Conservation (phyloP, 495 filamentous ascomycete species). For the Tuber borchii region DNA sequence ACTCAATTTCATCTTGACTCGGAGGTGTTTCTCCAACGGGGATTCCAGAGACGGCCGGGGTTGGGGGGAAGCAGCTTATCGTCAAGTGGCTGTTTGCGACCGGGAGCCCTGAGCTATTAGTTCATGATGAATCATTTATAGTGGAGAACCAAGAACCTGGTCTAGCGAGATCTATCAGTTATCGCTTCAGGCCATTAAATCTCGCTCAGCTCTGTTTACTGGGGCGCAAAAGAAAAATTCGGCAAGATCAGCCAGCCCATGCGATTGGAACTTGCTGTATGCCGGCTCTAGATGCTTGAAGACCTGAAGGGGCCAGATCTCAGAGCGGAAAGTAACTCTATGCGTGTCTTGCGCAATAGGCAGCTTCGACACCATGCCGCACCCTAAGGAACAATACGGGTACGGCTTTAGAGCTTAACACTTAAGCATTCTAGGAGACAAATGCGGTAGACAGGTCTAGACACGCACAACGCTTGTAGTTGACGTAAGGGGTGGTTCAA, state of each 20-base stretch:
- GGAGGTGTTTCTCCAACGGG: not conserved
- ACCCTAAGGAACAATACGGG: not conserved
- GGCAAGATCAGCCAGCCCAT: not conserved
- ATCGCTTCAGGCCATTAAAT: not conserved
- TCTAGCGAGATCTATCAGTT: not conserved
- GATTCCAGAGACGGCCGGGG: not conserved
- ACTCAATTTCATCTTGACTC: not conserved
- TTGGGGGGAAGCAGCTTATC: not conserved
- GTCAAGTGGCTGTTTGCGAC: not conserved
- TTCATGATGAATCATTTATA: not conserved
- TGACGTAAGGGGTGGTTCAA: not conserved
- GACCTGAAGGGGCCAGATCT: not conserved
- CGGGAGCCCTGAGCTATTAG: not conserved
- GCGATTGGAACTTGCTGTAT: not conserved
- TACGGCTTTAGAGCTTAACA: not conserved
- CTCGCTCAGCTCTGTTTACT: not conserved
- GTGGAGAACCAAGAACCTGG: not conserved
- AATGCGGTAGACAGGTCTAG: not conserved
- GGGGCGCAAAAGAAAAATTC: not conserved
- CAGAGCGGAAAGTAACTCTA: not conserved
- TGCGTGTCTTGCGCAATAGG: not conserved
- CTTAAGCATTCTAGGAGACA: not conserved
- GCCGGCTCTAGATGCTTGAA: not conserved
- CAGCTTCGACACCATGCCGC: not conserved
- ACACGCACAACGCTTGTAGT: not conserved